Percentiles rank a stretch among this genome's conserved stretches.
Evolutionary conservation across 1,284 basidiomycete genomes (phyloP).

Genomic region (Omphalotus olearius): DNA sequence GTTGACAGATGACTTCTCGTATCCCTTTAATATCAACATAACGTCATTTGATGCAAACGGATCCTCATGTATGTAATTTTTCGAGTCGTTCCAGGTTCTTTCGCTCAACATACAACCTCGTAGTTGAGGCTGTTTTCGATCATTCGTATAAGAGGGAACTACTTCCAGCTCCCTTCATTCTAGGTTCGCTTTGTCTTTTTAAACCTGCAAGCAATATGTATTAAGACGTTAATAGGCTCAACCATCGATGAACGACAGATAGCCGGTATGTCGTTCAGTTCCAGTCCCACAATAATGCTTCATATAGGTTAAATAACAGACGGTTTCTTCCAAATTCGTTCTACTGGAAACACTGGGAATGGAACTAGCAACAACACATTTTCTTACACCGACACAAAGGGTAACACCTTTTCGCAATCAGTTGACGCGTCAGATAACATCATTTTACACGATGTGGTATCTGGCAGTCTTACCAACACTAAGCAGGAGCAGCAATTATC

Average conservation of each 20-base stretch:
- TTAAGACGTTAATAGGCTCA: slow-evolving; percentile 23
- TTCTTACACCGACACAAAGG: slow-evolving; percentile 50
- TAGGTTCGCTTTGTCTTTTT: slow-evolving; percentile 24
- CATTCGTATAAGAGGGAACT: slow-evolving; percentile 63
- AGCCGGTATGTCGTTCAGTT: slow-evolving; percentile 34
- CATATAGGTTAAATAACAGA: slow-evolving; percentile 26
- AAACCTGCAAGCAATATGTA: no score
- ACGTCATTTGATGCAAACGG: slow-evolving; percentile 40
- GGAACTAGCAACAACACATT: slow-evolving; percentile 70
- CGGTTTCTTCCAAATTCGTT: slow-evolving; percentile 47
- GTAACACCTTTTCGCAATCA: slow-evolving; percentile 58
- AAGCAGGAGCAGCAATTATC: slow-evolving; percentile 1
- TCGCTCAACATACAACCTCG: slow-evolving; percentile 3
- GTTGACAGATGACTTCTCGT: slow-evolving; percentile 59
- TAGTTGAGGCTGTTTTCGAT: slow-evolving; percentile 55
- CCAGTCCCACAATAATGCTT: not conserved
- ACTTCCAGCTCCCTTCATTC: slow-evolving; percentile 53
- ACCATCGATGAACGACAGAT: slow-evolving; percentile 56
- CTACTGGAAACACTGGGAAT: slow-evolving; percentile 54
- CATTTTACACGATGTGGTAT: slow-evolving; percentile 56
- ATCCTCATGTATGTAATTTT: slow-evolving; percentile 41
- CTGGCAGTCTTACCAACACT: slow-evolving; percentile 47
- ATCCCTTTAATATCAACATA: slow-evolving; percentile 62
- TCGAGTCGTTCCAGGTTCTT: not conserved
- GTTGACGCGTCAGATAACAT: slow-evolving; percentile 59